Conservation (phyloP, 2,329 filamentous ascomycete species). For the Camptophora hylomeconis region DNA sequence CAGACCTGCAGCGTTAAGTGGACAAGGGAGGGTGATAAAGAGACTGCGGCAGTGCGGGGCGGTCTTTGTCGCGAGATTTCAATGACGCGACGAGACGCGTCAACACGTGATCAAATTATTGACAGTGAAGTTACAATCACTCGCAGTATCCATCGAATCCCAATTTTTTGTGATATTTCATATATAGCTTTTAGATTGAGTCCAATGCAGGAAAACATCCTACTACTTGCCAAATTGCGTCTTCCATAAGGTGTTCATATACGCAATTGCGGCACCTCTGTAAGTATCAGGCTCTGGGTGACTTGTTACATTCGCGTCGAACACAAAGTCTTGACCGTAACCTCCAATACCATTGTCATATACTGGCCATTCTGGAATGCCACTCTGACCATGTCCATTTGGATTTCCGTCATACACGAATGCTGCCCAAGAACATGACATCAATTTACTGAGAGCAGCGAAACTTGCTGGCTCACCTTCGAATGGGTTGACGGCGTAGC, state of each 20-base stretch:
- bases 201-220: too few relatives aligned
- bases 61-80: too few relatives aligned
- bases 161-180: too few relatives aligned
- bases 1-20: too few relatives aligned
- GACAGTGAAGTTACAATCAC: too few relatives aligned
- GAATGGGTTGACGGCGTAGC: conserved; percentile 19
- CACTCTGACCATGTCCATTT: conserved; percentile 20
- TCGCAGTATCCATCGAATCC: too few relatives aligned
- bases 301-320: conserved; percentile 35
- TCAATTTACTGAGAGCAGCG: conserved; percentile 31
- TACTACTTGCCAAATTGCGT: not conserved
- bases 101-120: too few relatives aligned
- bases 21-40: too few relatives aligned
- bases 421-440: conserved; percentile 39
- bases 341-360: conserved; percentile 5
- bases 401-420: conserved; percentile 37
- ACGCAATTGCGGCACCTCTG: conserved; percentile 23
- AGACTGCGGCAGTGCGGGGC: too few relatives aligned
- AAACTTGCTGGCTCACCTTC: conserved; percentile 30
- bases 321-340: conserved; percentile 21
- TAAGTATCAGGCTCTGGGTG: conserved; percentile 34
- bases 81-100: too few relatives aligned
- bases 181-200: too few relatives aligned
- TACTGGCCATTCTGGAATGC: conserved; percentile 6
- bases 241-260: conserved; percentile 6